These are phyloP conservation scores for Zygosaccharomyces siamensis DNA, from an alignment of 805 yeast species.

Conservation along the genomic window DNA sequence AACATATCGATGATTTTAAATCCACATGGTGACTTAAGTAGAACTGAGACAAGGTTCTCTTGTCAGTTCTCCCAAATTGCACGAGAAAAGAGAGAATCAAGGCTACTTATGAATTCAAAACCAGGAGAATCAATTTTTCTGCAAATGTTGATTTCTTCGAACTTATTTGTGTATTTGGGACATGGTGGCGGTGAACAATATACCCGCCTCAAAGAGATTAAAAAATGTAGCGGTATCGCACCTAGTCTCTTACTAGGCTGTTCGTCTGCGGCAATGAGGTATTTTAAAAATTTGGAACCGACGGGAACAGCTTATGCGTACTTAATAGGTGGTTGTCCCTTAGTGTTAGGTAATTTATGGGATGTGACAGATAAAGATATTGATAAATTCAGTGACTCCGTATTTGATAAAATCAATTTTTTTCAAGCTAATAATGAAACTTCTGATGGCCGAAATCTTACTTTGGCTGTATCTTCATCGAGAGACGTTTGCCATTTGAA, in stretches of 20 bases:
- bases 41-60: conserved; percentile 59
- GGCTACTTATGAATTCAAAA: conserved; percentile 46
- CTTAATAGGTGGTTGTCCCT: conserved; percentile 74
- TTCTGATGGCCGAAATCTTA: conserved; percentile 33
- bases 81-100: conserved; percentile 40
- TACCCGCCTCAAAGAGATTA: conserved; percentile 51
- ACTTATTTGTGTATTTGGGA: conserved; percentile 74
- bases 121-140: conserved; percentile 57
- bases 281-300: conserved; percentile 59
- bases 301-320: conserved; percentile 74
- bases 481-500: conserved; percentile 64
- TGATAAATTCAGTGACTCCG: conserved; percentile 62
- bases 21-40: conserved; percentile 71
- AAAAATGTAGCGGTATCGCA: conserved; percentile 42
- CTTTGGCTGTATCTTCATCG: conserved; percentile 56
- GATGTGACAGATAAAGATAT: conserved; percentile 96
- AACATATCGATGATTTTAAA: conserved; percentile 65
- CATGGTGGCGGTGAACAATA: conserved; percentile 97
- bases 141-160: conserved; percentile 38
- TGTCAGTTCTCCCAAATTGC: conserved; percentile 36
- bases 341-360: conserved; percentile 86
- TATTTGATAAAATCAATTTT: conserved; percentile 67
- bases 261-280: conserved; percentile 68
- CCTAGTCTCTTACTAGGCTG: conserved; percentile 80
- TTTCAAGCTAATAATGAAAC: conserved; percentile 23